Evolutionary conservation across 768 basidiomycete species (phyloP), one percentile per base, ranked within the genome.

Genomic region (Rickenella mellea): DNA sequence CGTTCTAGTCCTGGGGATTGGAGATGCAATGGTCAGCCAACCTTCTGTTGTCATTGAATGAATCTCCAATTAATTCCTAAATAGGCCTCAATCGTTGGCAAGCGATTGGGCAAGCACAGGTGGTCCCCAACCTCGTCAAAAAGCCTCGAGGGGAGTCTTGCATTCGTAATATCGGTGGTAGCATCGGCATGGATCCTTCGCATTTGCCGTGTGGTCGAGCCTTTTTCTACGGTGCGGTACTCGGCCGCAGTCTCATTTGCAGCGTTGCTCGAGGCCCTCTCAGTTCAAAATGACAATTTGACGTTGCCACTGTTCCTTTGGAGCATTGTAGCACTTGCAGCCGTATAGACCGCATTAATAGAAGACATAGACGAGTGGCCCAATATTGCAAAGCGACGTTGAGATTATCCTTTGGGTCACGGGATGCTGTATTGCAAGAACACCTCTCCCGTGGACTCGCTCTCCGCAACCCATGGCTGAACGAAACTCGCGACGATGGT

Each of bases 251-350:
- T 80, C 22, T 59, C 63, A n/a, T 55, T 85, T 30, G 70, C 85
- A 4, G 78, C 80, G 2, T 58, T 88, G 31, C 70, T 98, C 49
- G 96, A 99, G 64, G 96, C 91, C 12, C 62, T 92, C 43, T 90
- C 89, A 15, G 83, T 83, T 56, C 96, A 99, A 64, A 98, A 98
- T 62, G 96, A 99, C 64, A 99, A 99, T 63, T 69, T 99, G 50
- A 90, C 88, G 30, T 68, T 99, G 48, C 94, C 96, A n/a, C 64
- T 98, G 61, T 98, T 84, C 60, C 80, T 93, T 68, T 99, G 92
- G 91, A 84, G 86, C 56, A 69, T 90, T 64, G 67, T 91, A 26
- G 80, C 81, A 25, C 62, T 91, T 39, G 67, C 71, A 6, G 69
- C 65, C 41, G 65, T 71, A 44, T 59, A 55, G 33, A 36, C 19